phyloP scores from a whole-genome alignment of 441 rosid species.

The Populus tomentosa region DNA sequence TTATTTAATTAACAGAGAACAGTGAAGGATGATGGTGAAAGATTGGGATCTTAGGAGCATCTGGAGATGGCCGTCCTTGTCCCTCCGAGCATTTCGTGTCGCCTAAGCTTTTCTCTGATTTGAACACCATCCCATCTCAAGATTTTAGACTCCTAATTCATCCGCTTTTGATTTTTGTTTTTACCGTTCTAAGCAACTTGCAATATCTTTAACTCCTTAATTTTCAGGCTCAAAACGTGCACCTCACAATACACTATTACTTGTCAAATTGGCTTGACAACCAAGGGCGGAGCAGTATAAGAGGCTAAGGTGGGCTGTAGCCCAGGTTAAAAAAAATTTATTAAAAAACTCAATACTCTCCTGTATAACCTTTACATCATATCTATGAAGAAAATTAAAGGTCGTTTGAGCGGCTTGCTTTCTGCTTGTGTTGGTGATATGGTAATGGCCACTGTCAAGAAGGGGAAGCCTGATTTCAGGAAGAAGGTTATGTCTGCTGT shows the following conservation, averaged over 20 bases:
- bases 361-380: too few relatives aligned
- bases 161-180: not conserved
- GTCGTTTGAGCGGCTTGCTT: too few relatives aligned
- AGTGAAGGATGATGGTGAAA: not conserved
- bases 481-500: too few relatives aligned
- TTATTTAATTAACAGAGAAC: not conserved
- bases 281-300: too few relatives aligned
- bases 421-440: too few relatives aligned
- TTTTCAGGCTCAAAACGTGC: not conserved
- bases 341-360: too few relatives aligned
- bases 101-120: not conserved
- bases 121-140: not conserved
- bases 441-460: too few relatives aligned
- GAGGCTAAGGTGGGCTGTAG: too few relatives aligned
- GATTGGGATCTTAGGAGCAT: slow-evolving; percentile 6
- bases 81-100: slow-evolving; percentile 19
- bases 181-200: not conserved
- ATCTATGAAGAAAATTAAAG: too few relatives aligned
- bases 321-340: too few relatives aligned
- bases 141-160: not conserved
- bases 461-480: too few relatives aligned
- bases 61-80: slow-evolving; percentile 22
- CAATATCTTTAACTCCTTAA: not conserved
- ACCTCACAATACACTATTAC: not conserved
- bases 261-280: not conserved